A percentile compares a stretch with the other conserved stretches of the same genome.
phyloP scores from a whole-genome alignment of 345 rosid genomes.

The Trapa bicornis region DNA sequence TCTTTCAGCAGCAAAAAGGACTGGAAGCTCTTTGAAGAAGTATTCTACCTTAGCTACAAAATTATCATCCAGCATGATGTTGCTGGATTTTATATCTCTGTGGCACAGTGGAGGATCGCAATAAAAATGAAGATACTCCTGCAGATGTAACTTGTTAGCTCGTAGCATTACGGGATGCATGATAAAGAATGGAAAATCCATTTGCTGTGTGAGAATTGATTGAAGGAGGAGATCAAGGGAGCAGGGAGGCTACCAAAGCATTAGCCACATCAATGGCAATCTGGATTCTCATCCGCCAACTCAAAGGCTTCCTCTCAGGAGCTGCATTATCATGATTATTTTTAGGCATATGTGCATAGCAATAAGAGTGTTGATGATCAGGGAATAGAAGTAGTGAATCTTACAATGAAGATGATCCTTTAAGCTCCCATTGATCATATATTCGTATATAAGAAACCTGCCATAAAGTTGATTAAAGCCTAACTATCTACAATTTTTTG shows the following conservation, averaged over 20 bases:
- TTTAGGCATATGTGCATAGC: background rate
- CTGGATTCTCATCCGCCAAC: conserved; percentile 80
- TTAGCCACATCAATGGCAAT: conserved; percentile 89
- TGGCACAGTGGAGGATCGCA: conserved; percentile 97
- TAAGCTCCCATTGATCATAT: conserved; percentile 83
- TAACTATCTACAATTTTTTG: background rate
- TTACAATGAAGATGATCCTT: conserved; percentile 84
- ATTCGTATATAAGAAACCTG: conserved; percentile 89
- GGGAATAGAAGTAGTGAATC: conserved; percentile 16
- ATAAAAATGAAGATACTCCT: conserved; percentile 96
- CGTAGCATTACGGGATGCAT: background rate
- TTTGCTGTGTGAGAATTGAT: background rate
- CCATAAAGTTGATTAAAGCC: background rate
- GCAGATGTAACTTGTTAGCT: conserved; percentile 9
- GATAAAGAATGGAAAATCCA: background rate
- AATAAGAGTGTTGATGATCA: background rate
- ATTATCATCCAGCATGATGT: conserved; percentile 78
- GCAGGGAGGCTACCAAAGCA: conserved; percentile 54
- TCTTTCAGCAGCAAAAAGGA: background rate
- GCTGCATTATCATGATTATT: conserved; percentile 26
- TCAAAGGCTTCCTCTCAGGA: conserved; percentile 42
- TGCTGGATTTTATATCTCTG: conserved; percentile 96
- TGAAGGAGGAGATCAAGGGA: background rate
- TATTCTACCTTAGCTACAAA: conserved; percentile 70
- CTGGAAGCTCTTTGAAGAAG: background rate